Evolutionary conservation across 768 basidiomycete genomes (phyloP).

Genomic region (Russula earlei): DNA sequence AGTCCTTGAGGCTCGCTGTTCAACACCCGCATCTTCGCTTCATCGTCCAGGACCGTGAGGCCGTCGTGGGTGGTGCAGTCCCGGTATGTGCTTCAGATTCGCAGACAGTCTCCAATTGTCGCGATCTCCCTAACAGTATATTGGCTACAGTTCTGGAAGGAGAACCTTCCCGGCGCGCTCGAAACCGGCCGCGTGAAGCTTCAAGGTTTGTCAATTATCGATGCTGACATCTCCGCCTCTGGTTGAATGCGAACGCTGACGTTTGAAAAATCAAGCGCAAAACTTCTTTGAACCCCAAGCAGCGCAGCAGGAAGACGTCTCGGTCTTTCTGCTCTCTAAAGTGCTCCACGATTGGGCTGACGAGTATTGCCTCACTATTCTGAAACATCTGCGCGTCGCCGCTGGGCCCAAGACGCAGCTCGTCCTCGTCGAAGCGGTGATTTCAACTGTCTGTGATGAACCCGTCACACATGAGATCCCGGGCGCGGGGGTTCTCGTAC

Average conservation of each 20-base stretch:
- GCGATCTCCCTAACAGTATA: neutral
- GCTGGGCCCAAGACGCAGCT: slow-evolving; percentile 23
- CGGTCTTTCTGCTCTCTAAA: slow-evolving; percentile 24
- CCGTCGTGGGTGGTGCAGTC: slow-evolving; percentile 22
- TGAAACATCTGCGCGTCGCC: slow-evolving; percentile 21
- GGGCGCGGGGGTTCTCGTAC: slow-evolving; percentile 10
- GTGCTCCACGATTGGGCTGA: slow-evolving; percentile 31
- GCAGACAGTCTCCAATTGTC: too few species aligned
- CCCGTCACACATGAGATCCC: slow-evolving; percentile 10
- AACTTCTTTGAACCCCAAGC: slow-evolving; percentile 25
- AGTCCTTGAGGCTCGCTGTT: slow-evolving; percentile 22
- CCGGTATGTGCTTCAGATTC: slow-evolving; percentile 4
- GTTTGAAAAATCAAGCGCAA: slow-evolving; percentile 7
- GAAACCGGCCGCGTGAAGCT: slow-evolving; percentile 21
- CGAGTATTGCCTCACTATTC: slow-evolving; percentile 23
- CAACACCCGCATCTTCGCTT: slow-evolving; percentile 22
- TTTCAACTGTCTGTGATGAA: slow-evolving; percentile 22
- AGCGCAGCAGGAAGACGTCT: slow-evolving; percentile 22
- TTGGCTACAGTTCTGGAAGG: slow-evolving; percentile 21
- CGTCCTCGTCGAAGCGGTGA: slow-evolving; percentile 23
- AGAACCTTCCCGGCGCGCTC: slow-evolving; percentile 21
- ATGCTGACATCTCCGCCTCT: neutral
- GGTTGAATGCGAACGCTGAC: neutral
- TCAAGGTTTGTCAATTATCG: slow-evolving; percentile 15
- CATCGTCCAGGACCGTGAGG: slow-evolving; percentile 27